These are phyloP conservation scores for Tricharina praecox DNA, from an alignment of 495 filamentous ascomycete species.

Conservation along the genomic window DNA sequence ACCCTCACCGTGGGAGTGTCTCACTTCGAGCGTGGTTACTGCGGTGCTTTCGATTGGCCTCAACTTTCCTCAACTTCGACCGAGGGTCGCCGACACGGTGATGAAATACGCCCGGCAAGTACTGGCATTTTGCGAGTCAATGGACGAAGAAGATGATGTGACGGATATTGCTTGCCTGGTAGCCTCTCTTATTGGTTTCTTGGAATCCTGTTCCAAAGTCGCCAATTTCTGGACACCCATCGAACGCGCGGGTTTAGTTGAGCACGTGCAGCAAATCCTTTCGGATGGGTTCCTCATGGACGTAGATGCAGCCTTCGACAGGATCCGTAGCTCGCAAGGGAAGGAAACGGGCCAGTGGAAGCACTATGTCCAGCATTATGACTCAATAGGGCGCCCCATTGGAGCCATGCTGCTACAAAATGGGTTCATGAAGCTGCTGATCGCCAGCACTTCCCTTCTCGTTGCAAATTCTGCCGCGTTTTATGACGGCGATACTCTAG, in stretches of 20 bases:
- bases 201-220: conserved; percentile 60
- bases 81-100: conserved; percentile 42
- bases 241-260: conserved; percentile 53
- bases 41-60: conserved; percentile 65
- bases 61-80: conserved; percentile 46
- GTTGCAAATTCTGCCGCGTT: conserved; percentile 42
- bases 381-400: conserved; percentile 56
- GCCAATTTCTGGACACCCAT: conserved; percentile 58
- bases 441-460: conserved; percentile 57
- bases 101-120: conserved; percentile 53
- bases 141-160: conserved; percentile 42
- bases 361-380: conserved; percentile 64
- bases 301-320: conserved; percentile 73
- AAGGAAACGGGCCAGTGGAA: conserved; percentile 56
- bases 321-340: conserved; percentile 50
- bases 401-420: conserved; percentile 85
- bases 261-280: conserved; percentile 50
- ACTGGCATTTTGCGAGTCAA: conserved; percentile 33
- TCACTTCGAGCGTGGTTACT: conserved; percentile 58
- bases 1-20: conserved; percentile 76
- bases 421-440: conserved; percentile 68
- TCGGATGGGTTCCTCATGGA: conserved; percentile 68
- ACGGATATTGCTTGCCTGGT: conserved; percentile 54
- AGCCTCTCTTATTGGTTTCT: conserved; percentile 70
- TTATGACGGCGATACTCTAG: conserved; percentile 49